Evolutionary conservation across 208 protist species (phyloP), one percentile per base, ranked within the genome.

Genomic region (Baffinella frigidus): DNA sequence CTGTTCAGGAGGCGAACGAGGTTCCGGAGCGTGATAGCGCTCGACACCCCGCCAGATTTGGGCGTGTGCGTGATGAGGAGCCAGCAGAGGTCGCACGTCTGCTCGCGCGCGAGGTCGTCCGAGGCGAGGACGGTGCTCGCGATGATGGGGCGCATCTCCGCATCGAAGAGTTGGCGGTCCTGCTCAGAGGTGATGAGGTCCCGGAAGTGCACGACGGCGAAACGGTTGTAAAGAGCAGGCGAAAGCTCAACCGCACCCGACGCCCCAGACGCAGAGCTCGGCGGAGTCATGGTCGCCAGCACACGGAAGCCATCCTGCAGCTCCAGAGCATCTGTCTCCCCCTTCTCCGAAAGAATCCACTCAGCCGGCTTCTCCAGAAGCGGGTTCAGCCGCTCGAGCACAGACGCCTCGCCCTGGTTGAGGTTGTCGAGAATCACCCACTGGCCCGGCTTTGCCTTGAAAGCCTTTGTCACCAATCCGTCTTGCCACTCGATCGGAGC

Each of bases 341-440:
- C 73, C 36, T 81, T 81, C 73, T 81, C 73, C 24, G 73, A 50
- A 9, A 81, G 36, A 36, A 81, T 17, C 73, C 73, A 81, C 73
- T 81, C 73, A 17, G 73, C 73, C 17, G 73, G 73, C 10, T 51
- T 7, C 43, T 81, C 73, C 7, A 81, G 73, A 43, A 81, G 33
- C 7, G 73, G 73, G 36, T 81, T 81, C 36, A 81, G 73, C 35
- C 73, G 10, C 39, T 81, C 73, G 10, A 81, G 36, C 10, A 81
- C 73, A 7, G 73, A 81, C 11, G 73, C 73, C 35, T 81, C 73
- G 5, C 39, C 73, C 10, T 43, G 43, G 73, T 45, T 81, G n/a
- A 81, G 30, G 73, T 81, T 81, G 43, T 81, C 73, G 33, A 81
- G 39, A 81, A 81, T 7, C 39, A 81, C 73, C 73, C 73, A 81